Evolutionary conservation across 1,139 yeast species (phyloP), one percentile per base, ranked within the genome.

Genomic region (Tardiomyces depauwii): DNA sequence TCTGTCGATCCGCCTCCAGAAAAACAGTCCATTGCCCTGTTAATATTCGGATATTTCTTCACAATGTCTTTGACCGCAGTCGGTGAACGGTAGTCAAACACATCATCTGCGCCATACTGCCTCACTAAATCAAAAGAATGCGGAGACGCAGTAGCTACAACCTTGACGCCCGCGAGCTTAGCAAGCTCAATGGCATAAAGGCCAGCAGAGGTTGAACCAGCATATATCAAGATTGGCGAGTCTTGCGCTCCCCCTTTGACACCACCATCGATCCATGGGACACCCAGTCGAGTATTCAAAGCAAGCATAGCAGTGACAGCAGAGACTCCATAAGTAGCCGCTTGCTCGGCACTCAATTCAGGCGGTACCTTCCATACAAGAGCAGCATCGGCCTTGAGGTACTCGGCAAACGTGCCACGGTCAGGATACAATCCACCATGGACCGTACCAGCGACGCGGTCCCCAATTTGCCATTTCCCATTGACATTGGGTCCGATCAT

Each of bases 401-500:
- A 27, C 12, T 27, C 30, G 12, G 30, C 30, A 12, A 27, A 27
- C 9, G 30, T 10, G 30, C 30, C 30, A 12, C 30, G 30, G 30
- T 27, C 30, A 27, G 9, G 30, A 27, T 27, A 27, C 11, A 27
- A 12, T 9, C 70, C 72, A 46, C 85, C 85, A 47, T 71, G 77
- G 19, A 69, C 62, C 53, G 74, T 62, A 6, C 67, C 64, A 18
- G 66, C 64, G 14, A 77, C 79, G 19, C 58, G 54, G 51, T 79
- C 83, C 44, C 84, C 84, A 16, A 68, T 67, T 25, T 61, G 53
- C 30, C 30, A 27, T 53, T 72, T 72, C 12, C 65, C 70, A n/a
- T 58, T 61, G n/a, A 77, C 82, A 18, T 71, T 63, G 2, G 69
- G 51, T 25, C 88, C 88, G 38, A 80, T 72, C 32, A 68, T 65